Base-by-base conservation (phyloP, 306 rosid species). In the Sicyos baderoa region DNA sequence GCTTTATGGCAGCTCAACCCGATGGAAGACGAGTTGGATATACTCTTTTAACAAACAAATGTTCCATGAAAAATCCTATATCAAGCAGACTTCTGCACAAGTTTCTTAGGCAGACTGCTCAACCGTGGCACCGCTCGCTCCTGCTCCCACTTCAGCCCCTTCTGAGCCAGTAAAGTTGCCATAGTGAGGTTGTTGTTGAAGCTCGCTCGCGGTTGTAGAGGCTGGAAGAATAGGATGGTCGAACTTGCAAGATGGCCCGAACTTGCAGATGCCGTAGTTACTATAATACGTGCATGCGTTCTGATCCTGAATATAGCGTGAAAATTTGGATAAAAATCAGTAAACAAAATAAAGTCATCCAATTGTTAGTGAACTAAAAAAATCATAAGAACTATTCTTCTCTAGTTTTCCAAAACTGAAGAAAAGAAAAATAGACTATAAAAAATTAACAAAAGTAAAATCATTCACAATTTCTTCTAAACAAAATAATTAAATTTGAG, bases 181-280 rank as follows among this genome's bases (percentile, higher is more conserved):
- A 4, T 66, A 48, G 32, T 22, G 55, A 66, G 71, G 71, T 48
- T 35, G 42, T 35, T 45, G 55, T 42, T 47, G 71, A 79, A 70
- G 79, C 77, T 84, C 89, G 54, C 74, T 83, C 76, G 6, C 42
- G 42, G 77, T 58, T 54, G 81, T 57, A 49, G 90, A 76, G 67
- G 60, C 21, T 58, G 78, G 69, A 71, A 49, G 47, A 59, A 72
- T 61, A 0, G 96, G 87, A 62, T 93, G 99, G 73, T 90, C 90
- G 69, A 67, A 94, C 86, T 78, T 90, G 86, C 97, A 94, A 27
- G 91, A 86, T 23, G 97, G 96, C 72, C 99, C 97, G 9, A 74
- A 94, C 78, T 90, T 94, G 87, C 97, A 94, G 72, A 94, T 90
- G 81, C 99, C 99, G 57, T 85, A 88, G 55, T 89, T 91, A 73